Base-by-base conservation (phyloP, 2,329 filamentous ascomycete species). In the Epichloe gansuensis region DNA sequence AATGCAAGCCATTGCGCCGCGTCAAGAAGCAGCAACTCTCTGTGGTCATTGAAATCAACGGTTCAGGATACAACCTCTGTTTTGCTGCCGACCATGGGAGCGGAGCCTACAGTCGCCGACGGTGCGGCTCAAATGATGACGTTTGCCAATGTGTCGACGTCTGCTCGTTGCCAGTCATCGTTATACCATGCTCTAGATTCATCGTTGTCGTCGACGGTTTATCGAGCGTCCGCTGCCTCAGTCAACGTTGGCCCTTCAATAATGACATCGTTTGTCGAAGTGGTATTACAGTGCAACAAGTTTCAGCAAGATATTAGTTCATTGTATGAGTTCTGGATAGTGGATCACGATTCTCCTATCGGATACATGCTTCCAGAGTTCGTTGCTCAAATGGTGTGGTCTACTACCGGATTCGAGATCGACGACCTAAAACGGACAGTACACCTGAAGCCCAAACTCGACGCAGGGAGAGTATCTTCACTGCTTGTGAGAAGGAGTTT, bases 281-380 rank as follows among this genome's bases (percentile, higher is more conserved):
- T 63, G 17, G 54, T 64, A 23, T 38, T 54, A 12, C 55, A 52
- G 28, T 61, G 60, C 58, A 64, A 64, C 55, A 63, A 64, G 46
- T 48, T 52, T 9, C 34, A 62, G n/a, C 54, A 55, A 23, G 34
- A 59, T 13, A 37, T 54, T n/a, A 46, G 46, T 8, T 43, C 34
- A n/a, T 54, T 60, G 37, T 63, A 60, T 58, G 54, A 59, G 17
- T 63, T 64, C 46, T 52, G 37, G 34, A 39, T 64, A 31, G 45
- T 60, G 15, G 55, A 61, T 45, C 56, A 60, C 39, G 50, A 54
- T 2, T 45, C 45, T 5, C 61, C 59, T 0, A 54, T 63, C 3
- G 62, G 62, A 21, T 63, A 63, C 50, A 63, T 64, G 57, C 55
- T 58, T 5, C 54, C 58, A 1, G 53, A 58, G 47, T 59, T 60